Evolutionary conservation across 352 stramenopile species (phyloP).

Genomic region (Nothophytophthora sp.): DNA sequence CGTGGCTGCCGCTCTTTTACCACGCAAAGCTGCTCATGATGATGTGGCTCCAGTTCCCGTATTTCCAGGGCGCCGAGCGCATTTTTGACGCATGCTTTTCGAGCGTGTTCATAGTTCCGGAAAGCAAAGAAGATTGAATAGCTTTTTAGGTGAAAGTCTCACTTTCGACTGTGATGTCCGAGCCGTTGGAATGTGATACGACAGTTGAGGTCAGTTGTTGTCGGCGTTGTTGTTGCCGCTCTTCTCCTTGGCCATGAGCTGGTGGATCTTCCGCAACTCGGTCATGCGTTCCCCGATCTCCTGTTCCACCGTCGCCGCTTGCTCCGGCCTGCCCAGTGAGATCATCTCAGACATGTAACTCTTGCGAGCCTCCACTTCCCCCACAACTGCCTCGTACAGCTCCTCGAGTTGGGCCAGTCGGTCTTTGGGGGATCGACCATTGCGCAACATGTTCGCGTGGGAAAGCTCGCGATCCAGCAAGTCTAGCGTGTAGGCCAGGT

Average conservation of each 20-base stretch:
- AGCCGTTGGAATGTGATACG: too few relatives aligned
- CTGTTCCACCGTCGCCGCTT: slow-evolving; percentile 46
- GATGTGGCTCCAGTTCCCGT: slow-evolving; percentile 91
- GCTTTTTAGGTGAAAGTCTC: too few relatives aligned
- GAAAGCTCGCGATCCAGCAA: slow-evolving; percentile 62
- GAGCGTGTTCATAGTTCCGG: slow-evolving; percentile 71
- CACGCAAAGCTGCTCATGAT: slow-evolving; percentile 83
- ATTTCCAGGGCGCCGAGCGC: slow-evolving; percentile 83
- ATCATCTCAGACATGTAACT: slow-evolving; percentile 71
- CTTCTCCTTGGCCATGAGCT: slow-evolving; percentile 57
- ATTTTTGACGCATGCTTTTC: slow-evolving; percentile 81
- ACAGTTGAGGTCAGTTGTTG: neutral
- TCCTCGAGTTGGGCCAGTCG: slow-evolving; percentile 60
- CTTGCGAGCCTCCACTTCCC: slow-evolving; percentile 67
- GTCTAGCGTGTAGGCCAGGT: slow-evolving; percentile 42
- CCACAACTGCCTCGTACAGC: slow-evolving; percentile 58
- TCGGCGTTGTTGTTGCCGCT: slow-evolving; percentile 2
- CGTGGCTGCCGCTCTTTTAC: slow-evolving; percentile 87
- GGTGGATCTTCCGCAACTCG: slow-evolving; percentile 65
- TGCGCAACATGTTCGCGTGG: slow-evolving; percentile 46
- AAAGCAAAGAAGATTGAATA: slow-evolving; percentile 44
- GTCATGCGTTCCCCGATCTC: slow-evolving; percentile 65
- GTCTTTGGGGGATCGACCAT: slow-evolving; percentile 34
- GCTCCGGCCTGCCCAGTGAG: slow-evolving; percentile 41
- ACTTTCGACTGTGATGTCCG: too few relatives aligned